Percentiles rank a stretch among this genome's conserved stretches.
Evolutionary conservation across 495 filamentous ascomycete genomes (phyloP).

Genomic region (Cercophora samala): DNA sequence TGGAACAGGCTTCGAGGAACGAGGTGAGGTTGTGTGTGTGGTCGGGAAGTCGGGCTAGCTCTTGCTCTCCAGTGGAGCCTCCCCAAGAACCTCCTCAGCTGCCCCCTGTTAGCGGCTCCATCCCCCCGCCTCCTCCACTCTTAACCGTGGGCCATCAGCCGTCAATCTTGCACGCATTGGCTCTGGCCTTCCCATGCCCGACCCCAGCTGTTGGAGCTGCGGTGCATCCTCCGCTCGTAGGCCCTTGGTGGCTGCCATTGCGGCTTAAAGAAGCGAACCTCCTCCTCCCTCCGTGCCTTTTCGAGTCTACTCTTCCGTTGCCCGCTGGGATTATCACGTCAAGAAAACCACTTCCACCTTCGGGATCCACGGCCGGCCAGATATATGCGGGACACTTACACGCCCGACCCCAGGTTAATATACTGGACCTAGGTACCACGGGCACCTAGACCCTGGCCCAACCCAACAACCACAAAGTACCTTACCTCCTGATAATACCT

Average conservation of each 20-base stretch:
- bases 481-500: no score
- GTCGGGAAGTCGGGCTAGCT: conserved; percentile 7
- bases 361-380: neutral
- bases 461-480: conserved; percentile 13
- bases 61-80: neutral
- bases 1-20: neutral
- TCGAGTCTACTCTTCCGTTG: neutral
- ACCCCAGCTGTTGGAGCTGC: neutral
- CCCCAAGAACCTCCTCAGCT: conserved; percentile 7
- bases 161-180: conserved; percentile 3
- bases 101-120: neutral
- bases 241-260: conserved; percentile 18
- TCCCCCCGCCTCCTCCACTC: neutral
- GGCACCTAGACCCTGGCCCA: conserved; percentile 7
- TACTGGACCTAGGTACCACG: no score
- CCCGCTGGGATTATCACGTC: neutral
- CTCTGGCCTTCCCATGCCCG: neutral
- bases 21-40: neutral
- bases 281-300: neutral
- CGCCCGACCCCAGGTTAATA: conserved; percentile 9
- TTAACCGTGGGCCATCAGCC: conserved; percentile 1
- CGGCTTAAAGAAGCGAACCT: conserved; percentile 15
- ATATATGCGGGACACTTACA: neutral
- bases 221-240: conserved; percentile 10
- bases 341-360: no score